Evolutionary conservation across 1,284 basidiomycete genomes (phyloP).

Genomic region (Cryptococcus jaspeensis): DNA sequence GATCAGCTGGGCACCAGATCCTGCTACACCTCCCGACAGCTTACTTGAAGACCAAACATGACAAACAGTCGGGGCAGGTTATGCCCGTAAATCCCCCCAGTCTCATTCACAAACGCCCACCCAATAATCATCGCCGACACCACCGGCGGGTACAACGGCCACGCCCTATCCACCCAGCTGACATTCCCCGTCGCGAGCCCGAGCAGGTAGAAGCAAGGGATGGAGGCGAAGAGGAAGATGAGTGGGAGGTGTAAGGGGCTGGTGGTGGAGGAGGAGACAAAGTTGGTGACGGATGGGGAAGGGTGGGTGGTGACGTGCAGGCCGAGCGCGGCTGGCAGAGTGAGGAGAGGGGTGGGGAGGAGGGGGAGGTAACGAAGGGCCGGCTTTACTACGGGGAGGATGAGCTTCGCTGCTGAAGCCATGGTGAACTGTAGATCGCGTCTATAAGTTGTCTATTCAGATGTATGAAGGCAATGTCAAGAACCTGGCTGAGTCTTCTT

Average conservation of each 20-base stretch:
- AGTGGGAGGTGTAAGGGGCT: constrained; percentile 39
- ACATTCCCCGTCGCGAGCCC: constrained; percentile 68
- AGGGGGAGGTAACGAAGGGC: constrained; percentile 23
- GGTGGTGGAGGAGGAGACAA: constrained; percentile 24
- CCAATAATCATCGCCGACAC: constrained; percentile 70
- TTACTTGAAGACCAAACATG: constrained; percentile 66
- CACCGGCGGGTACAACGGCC: constrained; percentile 75
- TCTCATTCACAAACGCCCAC: constrained; percentile 59
- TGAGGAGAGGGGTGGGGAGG: constrained; percentile 26
- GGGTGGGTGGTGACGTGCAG: constrained; percentile 23
- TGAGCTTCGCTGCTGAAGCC: constrained; percentile 5
- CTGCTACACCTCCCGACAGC: not conserved
- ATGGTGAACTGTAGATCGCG: constrained; percentile 5
- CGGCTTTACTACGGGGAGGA: constrained; percentile 13
- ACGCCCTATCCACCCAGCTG: constrained; percentile 66
- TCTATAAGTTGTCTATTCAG: not conserved
- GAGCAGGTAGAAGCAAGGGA: constrained; percentile 37
- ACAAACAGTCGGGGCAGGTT: constrained; percentile 64
- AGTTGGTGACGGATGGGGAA: constrained; percentile 18
- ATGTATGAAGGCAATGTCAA: not conserved
- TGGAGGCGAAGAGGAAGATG: constrained; percentile 23
- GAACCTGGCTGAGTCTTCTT: too few relatives aligned
- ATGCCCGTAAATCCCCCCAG: constrained; percentile 56
- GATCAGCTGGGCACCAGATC: not conserved
- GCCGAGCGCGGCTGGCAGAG: constrained; percentile 20